phyloP scores from a whole-genome alignment of 2,329 filamentous ascomycete species.

The Clonostachys rhizophaga region DNA sequence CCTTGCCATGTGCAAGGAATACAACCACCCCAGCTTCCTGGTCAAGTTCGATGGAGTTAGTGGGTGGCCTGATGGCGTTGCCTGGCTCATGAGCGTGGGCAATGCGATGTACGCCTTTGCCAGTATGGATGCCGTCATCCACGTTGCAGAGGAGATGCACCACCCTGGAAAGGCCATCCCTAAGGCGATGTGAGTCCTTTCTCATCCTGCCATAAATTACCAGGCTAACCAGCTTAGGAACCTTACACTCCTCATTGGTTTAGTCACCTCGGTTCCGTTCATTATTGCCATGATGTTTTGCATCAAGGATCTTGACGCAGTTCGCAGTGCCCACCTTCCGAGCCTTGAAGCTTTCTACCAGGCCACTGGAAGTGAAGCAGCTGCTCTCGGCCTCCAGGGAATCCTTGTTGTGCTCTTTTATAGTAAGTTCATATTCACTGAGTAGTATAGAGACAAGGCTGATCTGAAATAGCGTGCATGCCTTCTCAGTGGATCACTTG shows the following conservation, averaged over 20 bases:
- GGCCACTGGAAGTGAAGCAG: slow-evolving; percentile 14
- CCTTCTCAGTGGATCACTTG: slow-evolving; percentile 20
- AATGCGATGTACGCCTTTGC: slow-evolving; percentile 11
- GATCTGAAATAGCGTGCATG: slow-evolving; percentile 9
- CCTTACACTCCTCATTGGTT: slow-evolving; percentile 16
- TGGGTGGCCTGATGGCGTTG: slow-evolving; percentile 7
- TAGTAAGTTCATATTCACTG: background rate
- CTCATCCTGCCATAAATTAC: background rate
- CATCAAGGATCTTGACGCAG: slow-evolving; percentile 16
- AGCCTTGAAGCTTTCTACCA: slow-evolving; percentile 11
- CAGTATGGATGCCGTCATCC: slow-evolving; percentile 7
- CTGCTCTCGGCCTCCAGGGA: slow-evolving; percentile 5
- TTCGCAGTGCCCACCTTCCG: slow-evolving; percentile 9
- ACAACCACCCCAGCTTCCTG: slow-evolving; percentile 5
- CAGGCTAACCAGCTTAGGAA: background rate
- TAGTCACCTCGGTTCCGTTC: slow-evolving; percentile 17
- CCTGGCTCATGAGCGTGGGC: slow-evolving; percentile 8
- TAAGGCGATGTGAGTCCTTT: slow-evolving; percentile 4
- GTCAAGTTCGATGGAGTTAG: slow-evolving; percentile 2
- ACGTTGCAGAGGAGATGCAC: slow-evolving; percentile 8
- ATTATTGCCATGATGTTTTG: slow-evolving; percentile 14
- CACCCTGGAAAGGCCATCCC: slow-evolving; percentile 7
- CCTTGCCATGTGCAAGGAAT: slow-evolving; percentile 6
- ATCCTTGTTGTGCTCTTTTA: background rate
- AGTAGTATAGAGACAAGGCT: too few relatives aligned